These are phyloP conservation scores for Amylocarpus encephaloides DNA, from an alignment of 2,329 filamentous ascomycete species.

Conservation along the genomic window DNA sequence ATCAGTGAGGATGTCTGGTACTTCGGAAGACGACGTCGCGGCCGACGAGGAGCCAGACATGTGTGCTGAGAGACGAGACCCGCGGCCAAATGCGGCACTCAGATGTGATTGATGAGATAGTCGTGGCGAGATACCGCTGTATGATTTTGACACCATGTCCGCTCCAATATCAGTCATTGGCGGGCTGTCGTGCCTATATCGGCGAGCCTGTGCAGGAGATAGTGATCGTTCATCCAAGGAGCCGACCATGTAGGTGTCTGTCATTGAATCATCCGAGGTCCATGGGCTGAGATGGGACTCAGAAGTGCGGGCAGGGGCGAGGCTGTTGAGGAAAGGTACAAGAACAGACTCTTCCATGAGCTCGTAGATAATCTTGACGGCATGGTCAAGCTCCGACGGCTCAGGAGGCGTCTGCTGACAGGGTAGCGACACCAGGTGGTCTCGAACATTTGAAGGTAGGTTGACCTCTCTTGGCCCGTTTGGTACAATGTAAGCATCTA, in stretches of 20 bases:
- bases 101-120: slow-evolving; percentile 28
- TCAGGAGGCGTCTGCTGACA: slow-evolving; percentile 57
- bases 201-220: slow-evolving; percentile 21
- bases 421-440: slow-evolving; percentile 64
- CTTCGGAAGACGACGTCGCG: slow-evolving; percentile 41
- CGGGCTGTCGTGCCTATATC: slow-evolving; percentile 23
- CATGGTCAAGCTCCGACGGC: slow-evolving; percentile 71
- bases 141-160: slow-evolving; percentile 20
- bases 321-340: slow-evolving; percentile 75
- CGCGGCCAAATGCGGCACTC: slow-evolving; percentile 21
- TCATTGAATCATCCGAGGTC: slow-evolving; percentile 28
- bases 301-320: slow-evolving; percentile 23
- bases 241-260: slow-evolving; percentile 24
- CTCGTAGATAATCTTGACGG: slow-evolving; percentile 84
- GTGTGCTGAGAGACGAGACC: slow-evolving; percentile 23
- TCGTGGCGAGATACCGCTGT: slow-evolving; percentile 20
- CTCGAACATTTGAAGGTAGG: slow-evolving; percentile 76
- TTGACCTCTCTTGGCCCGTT: slow-evolving; percentile 86
- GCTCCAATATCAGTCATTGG: slow-evolving; percentile 14
- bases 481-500: slow-evolving; percentile 84
- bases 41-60: slow-evolving; percentile 35
- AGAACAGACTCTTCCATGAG: slow-evolving; percentile 97
- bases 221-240: slow-evolving; percentile 26
- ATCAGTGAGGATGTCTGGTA: slow-evolving; percentile 50
- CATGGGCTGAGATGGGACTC: slow-evolving; percentile 26